Conservation (phyloP, 2,329 filamentous ascomycete species). For the Aphanocladium album region DNA sequence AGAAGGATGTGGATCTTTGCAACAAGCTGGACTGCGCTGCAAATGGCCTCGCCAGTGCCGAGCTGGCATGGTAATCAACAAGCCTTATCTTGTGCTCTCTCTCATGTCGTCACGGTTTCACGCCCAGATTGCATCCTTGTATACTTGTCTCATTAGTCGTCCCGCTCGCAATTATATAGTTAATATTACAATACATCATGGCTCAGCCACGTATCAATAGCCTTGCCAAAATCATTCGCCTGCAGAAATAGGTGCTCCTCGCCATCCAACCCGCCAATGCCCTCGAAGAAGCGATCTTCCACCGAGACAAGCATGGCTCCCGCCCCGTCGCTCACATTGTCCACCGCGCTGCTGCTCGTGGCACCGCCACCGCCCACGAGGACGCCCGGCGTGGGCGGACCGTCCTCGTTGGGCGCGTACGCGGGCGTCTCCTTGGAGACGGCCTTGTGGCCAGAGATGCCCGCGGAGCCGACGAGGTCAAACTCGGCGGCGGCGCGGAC, state of each 20-base stretch:
- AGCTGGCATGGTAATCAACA: constrained; percentile 17
- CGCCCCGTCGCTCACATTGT: not conserved
- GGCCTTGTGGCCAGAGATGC: constrained; percentile 33
- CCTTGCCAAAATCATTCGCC: constrained; percentile 29
- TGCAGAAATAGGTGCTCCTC: constrained; percentile 28
- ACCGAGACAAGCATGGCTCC: constrained; percentile 13
- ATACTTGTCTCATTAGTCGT: not conserved
- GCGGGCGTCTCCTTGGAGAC: constrained; percentile 29
- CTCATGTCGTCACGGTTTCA: not conserved
- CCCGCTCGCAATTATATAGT: not conserved
- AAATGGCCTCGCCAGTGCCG: constrained; percentile 9
- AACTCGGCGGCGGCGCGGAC: constrained; percentile 25
- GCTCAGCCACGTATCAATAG: constrained; percentile 31
- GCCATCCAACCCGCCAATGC: constrained; percentile 17
- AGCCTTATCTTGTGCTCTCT: no score
- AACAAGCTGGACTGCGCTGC: constrained; percentile 19
- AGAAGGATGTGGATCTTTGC: constrained; percentile 25
- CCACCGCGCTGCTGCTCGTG: constrained; percentile 2
- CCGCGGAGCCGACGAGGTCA: constrained; percentile 32
- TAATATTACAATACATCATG: constrained; percentile 12
- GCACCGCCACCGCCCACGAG: not conserved
- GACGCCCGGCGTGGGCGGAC: not conserved
- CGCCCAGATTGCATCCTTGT: not conserved
- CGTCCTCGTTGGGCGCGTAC: constrained; percentile 28
- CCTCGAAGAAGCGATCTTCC: constrained; percentile 19